Base-by-base conservation (phyloP, 192 early-diverging fungal species). In the Borealophlyctis nickersoniae region DNA sequence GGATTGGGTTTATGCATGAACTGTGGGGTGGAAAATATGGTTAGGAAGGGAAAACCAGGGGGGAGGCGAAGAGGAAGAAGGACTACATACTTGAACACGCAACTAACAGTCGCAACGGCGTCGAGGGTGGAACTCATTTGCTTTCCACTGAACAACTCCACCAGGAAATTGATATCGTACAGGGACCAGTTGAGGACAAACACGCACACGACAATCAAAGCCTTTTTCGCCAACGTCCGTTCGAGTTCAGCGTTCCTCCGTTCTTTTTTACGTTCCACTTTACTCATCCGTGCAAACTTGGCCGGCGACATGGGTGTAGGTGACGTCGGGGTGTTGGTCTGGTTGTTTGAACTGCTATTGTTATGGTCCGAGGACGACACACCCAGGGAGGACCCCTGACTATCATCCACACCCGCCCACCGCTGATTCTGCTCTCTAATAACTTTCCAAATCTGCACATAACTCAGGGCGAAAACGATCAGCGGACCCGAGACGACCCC, bases 81-180 rank as follows among this genome's bases (percentile, higher is more conserved):
- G n/a, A n/a, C n/a, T n/a, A n/a, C n/a, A n/a, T n/a, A n/a, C n/a
- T n/a, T n/a, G n/a, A n/a, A n/a, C n/a, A n/a, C n/a, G n/a, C n/a
- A n/a, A 27, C 52, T 26, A 11, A 54, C 13, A 14, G 26, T 23
- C 11, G 52, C 52, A 26, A 54, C 9, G 9, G 52, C 23, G 52
- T 54, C 52, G 52, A 54, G 52, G 11, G 26, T 27, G 7, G 11
- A 7, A 54, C 11, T 23, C 11, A 54, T 13, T 54, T 54, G 52
- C 9, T 26, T 14, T 11, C 52, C 52, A 27, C 16, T 54, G 9
- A 11, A 13, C 11, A 54, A 26, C 23, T 54, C 52, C 16, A 23
- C 52, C n/a, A 54, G 52, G 23, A 54, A 54, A 27, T 54, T 54
- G 52, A 54, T 23, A 54, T 14, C 11, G 26, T 54, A 54, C 16